Conservation (phyloP, 345 rosid genomes). For the Syzygium grande region DNA sequence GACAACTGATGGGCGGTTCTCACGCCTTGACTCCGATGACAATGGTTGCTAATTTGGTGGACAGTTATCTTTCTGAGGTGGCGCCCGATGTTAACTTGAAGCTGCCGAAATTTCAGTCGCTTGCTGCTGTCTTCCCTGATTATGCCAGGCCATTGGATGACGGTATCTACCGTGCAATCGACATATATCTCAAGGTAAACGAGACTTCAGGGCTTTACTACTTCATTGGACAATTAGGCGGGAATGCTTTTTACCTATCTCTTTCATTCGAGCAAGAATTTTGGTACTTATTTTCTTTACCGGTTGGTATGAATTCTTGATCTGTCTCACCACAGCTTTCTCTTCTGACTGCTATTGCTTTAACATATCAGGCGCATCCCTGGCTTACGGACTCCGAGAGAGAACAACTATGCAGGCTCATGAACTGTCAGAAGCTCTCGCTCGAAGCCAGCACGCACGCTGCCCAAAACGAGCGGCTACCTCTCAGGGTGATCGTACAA, state of each 20-base stretch:
- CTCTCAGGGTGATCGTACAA: conserved; percentile 79
- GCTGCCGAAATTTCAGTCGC: conserved; percentile 54
- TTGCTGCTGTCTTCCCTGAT: conserved; percentile 63
- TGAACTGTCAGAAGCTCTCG: conserved; percentile 90
- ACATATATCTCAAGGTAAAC: conserved; percentile 75
- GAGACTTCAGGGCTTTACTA: background rate
- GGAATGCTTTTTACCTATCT: background rate
- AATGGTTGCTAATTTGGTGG: conserved; percentile 71
- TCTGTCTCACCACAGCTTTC: background rate
- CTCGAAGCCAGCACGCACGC: conserved; percentile 91
- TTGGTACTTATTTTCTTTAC: too few species aligned
- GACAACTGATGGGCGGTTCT: conserved; percentile 36
- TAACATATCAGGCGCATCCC: conserved; percentile 65
- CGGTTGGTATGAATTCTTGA: background rate
- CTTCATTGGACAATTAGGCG: background rate
- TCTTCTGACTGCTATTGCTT: background rate
- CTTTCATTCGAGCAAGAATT: background rate
- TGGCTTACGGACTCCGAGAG: conserved; percentile 76
- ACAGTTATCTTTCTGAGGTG: conserved; percentile 84
- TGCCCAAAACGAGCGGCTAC: conserved; percentile 89
- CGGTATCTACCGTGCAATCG: conserved; percentile 86
- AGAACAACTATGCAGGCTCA: conserved; percentile 66
- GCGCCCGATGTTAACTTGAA: conserved; percentile 87
- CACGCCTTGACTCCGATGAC: conserved; percentile 45
- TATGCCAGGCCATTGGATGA: conserved; percentile 74